Base-by-base conservation (phyloP, 345 rosid species). In the Brassica nigra region DNA sequence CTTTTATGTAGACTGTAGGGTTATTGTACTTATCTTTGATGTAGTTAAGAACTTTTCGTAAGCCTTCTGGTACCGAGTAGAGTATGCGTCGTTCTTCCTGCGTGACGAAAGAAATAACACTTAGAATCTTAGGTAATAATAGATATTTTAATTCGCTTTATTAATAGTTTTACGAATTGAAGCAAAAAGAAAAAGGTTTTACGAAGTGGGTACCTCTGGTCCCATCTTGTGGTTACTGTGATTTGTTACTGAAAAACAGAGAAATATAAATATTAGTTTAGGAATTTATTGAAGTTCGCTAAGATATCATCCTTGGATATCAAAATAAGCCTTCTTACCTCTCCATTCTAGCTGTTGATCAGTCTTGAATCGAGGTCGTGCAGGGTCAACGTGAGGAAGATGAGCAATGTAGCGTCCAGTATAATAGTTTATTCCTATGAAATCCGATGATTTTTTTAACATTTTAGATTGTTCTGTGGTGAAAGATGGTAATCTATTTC, bases 1-100 rank as follows among this genome's bases (percentile, higher is more conserved):
- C 92, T 44, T 85, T 86, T 20, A 89, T 75, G 34, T 82, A 84
- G 23, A 89, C 79, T 4, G 54, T 12, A 16, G 90, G 93, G 70
- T 84, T 64, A 9, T 84, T 75, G 70, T 82, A 89, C 29, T 83
- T 84, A 42, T 76, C 30, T 70, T 86, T 85, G 14, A 78, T 55
- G 68, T 78, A 78, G 49, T 78, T 78, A 8, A 78, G 71, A 58
- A 72, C 10, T 66, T 18, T 57, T 44, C 82, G 30, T 16, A 73
- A 58, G 4, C 82, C 82, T 66, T 67, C 63, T 37, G 82, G 66
- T 29, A 39, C 23, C 37, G 73, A 47, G 7, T 29, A 1, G 0
- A 66, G 15, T 4, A 57, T 4, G 9, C 65, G 65, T 16, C 23
- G 14, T n/a, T 16, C 34, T n/a, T 55, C 74, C 82, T 78, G 68